Evolutionary conservation across 1,284 basidiomycete genomes (phyloP), one percentile per base, ranked within the genome.

Genomic region (Trametes versicolor): DNA sequence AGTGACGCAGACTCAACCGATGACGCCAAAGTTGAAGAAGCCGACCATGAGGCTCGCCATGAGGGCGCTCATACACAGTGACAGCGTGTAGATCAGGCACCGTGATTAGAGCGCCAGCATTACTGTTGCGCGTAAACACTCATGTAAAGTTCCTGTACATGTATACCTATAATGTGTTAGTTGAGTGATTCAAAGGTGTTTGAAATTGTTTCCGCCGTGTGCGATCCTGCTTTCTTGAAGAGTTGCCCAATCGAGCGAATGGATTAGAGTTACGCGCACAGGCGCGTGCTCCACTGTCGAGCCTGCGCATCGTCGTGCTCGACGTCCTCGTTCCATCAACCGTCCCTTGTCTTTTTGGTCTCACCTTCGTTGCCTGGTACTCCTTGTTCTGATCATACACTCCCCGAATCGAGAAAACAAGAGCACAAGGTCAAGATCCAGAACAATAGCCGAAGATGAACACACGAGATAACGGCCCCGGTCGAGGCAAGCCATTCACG

Each of bases 401-500:
- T 43, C n/a, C 19, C 41, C 19, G 17, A 4, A n/a, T 4, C 17
- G 6, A 19, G 41, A 43, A 43, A 43, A n/a, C 6, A 17, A 43
- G 6, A 43, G n/a, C 29, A 17, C 41, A 19, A 17, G 17, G 41
- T 8, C 19, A 43, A 43, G 17, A 43, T 4, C 15, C 17, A 17
- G 15, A 17, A n/a, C 19, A 29, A 25, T n/a, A 17, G 19, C 29
- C 34, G n/a, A 54, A 19, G 6, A 54, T 54, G 39, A 32, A 56
- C 21, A 34, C 41, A 17, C 9, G 64, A 55, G 63, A 63, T 15
- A 55, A 57, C n/a, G 57, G 39, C 21, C 53, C 53, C 39, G 23
- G 21, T 12, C 64, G 62, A 4, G 29, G 29, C 54, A 69, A 69
- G 57, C 41, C 41, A 23, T 69, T 65, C 49, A 57, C 53, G 17